Conservation (phyloP, 2,329 filamentous ascomycete species). For the Penicillium janthinellum region DNA sequence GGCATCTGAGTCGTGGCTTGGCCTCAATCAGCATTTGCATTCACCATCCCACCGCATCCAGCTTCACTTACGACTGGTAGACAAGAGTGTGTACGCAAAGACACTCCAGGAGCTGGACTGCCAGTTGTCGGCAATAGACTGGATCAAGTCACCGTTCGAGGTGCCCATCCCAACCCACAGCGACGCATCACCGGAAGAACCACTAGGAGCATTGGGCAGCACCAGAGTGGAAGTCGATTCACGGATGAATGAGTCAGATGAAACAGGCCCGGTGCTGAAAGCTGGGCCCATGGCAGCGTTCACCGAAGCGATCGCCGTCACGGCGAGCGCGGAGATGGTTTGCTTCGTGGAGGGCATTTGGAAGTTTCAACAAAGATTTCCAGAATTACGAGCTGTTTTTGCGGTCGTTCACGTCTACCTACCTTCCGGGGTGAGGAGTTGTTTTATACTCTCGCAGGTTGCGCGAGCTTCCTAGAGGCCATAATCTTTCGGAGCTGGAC, state of each 20-base stretch:
- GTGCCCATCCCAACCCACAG: slow-evolving; percentile 56
- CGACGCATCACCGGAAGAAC: slow-evolving; percentile 42
- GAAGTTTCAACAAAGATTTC: neutral
- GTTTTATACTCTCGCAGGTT: neutral
- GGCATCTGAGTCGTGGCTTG: slow-evolving; percentile 35
- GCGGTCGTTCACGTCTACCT: neutral
- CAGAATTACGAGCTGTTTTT: neutral
- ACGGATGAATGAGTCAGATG: slow-evolving; percentile 46
- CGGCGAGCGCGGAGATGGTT: slow-evolving; percentile 20
- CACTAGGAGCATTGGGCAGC: slow-evolving; percentile 43
- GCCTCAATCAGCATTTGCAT: neutral
- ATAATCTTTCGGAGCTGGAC: neutral
- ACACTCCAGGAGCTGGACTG: slow-evolving; percentile 42
- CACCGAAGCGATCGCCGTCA: slow-evolving; percentile 16
- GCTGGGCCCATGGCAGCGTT: slow-evolving; percentile 36
- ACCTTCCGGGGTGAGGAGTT: neutral
- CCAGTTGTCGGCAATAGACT: slow-evolving; percentile 50
- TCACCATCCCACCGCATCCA: too few species aligned
- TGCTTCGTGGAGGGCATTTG: slow-evolving; percentile 19
- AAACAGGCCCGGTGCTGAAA: slow-evolving; percentile 50
- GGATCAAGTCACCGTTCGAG: slow-evolving; percentile 50
- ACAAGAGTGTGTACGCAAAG: slow-evolving; percentile 35
- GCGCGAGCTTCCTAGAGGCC: neutral
- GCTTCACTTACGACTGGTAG: slow-evolving; percentile 16
- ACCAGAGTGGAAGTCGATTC: slow-evolving; percentile 49